Base-by-base conservation (phyloP, 257 asterid species). In the Phtheirospermum japonicum region DNA sequence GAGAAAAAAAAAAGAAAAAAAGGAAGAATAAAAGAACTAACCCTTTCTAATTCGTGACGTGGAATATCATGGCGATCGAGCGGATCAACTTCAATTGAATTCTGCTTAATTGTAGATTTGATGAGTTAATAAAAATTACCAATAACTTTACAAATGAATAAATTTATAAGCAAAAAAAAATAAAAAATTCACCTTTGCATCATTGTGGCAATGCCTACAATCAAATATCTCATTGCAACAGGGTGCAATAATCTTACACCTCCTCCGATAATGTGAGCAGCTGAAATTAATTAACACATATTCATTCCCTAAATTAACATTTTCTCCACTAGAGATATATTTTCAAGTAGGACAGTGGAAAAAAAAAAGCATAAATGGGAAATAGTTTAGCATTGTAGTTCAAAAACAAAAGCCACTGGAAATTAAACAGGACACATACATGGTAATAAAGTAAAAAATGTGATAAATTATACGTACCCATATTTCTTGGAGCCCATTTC, bases 191-290 rank as follows among this genome's bases (percentile, higher is more conserved):
- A 82, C 92, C 77, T 79, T 82, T 14, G 89, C 76, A 62, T 88
- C 96, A 53, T 85, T 85, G 66, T 85, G 96, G 86, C 96, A 88
- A 74, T 81, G 94, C 73, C 96, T 81, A 64, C 95, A 88, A 68
- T 79, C 83, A 53, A 85, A 85, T 49, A 83, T 68, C 76, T 88
- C 85, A 56, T 81, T 70, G 68, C 95, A 88, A 68, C 89, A 88
- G 0, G 96, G 92, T 43, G 96, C 86, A 63, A 72, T 71, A 9
- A 83, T 78, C 77, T 78, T 81, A 59, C 96, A 88, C 73, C 80
- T 85, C 76, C 96, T 76, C 32, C 57, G 71, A 56, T 85, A 88
- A 66, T 85, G 95, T 12, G 79, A 69, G 76, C 95, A 88, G 13
- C 94, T 88, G 75, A 10, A 52, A 13, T 3, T 36, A 66, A 61